Percentiles rank a stretch among this genome's conserved stretches.
These are phyloP conservation scores for Pleurotus eryngii DNA, from an alignment of 768 basidiomycete genomes.

Conservation along the genomic window DNA sequence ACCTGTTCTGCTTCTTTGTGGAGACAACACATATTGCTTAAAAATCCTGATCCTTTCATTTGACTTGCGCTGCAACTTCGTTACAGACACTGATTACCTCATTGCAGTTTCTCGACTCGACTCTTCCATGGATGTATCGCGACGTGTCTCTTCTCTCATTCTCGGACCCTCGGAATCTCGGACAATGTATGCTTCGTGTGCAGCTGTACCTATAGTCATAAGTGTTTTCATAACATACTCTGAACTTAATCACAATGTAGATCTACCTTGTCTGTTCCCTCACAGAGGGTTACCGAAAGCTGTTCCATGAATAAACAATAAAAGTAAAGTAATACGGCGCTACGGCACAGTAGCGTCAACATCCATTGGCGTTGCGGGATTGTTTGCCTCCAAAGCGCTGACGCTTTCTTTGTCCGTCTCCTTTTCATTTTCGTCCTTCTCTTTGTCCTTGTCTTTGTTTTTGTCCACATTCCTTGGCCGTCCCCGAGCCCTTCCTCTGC, in stretches of 20 bases:
- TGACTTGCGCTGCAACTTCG: background rate
- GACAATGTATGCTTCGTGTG: background rate
- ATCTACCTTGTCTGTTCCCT: no score
- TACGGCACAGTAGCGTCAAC: background rate
- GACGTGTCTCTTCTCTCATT: background rate
- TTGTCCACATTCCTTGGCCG: conserved; percentile 23
- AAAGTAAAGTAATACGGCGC: no score
- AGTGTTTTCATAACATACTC: no score
- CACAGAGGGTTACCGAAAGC: no score
- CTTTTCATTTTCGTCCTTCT: conserved; percentile 13
- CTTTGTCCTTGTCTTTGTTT: conserved; percentile 28
- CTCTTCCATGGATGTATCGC: background rate
- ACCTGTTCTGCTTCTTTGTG: conserved; percentile 65
- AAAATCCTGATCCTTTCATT: conserved; percentile 32
- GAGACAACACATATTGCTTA: conserved; percentile 60
- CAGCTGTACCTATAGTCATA: background rate
- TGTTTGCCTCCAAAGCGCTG: conserved; percentile 22
- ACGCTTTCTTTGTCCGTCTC: conserved; percentile 16
- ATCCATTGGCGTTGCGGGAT: conserved; percentile 24
- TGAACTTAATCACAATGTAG: no score
- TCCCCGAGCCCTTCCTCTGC: conserved; percentile 31
- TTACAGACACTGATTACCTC: background rate
- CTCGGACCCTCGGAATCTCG: background rate
- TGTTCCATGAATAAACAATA: no score
- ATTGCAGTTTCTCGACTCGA: background rate